These are phyloP conservation scores for Solanum arcanum DNA, from an alignment of 257 asterid species.

Conservation along the genomic window DNA sequence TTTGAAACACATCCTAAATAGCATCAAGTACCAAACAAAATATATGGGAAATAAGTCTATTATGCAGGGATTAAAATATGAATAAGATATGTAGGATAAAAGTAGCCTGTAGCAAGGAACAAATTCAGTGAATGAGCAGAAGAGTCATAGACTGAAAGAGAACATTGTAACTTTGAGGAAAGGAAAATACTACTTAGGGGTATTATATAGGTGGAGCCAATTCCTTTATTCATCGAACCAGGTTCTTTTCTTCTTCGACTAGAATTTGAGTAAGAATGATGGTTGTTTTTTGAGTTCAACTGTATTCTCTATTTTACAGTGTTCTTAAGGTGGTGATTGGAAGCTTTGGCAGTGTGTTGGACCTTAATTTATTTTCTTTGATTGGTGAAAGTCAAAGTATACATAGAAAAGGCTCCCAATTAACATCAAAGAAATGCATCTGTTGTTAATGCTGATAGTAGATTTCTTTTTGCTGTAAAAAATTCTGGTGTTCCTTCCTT, in stretches of 20 bases:
- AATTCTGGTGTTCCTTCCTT: neutral
- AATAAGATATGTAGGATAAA: neutral
- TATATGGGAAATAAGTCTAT: neutral
- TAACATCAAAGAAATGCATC: neutral
- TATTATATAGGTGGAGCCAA: neutral
- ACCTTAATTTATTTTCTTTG: neutral
- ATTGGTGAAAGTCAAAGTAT: neutral
- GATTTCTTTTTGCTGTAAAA: neutral
- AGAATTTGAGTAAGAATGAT: neutral
- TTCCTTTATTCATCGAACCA: neutral
- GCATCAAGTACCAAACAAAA: neutral
- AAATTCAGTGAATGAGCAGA: neutral
- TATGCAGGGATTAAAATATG: neutral
- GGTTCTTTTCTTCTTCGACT: neutral
- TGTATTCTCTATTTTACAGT: neutral
- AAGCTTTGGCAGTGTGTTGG: neutral
- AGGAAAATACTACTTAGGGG: neutral
- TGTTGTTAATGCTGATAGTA: neutral
- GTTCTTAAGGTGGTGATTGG: neutral
- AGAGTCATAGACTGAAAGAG: neutral
- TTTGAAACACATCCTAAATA: neutral
- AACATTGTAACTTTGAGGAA: neutral
- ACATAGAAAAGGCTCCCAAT: neutral
- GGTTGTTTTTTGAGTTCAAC: neutral
- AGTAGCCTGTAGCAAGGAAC: neutral